Evolutionary conservation across 208 protist genomes (phyloP), one percentile per base, ranked within the genome.

Genomic region (Blastocrithidia nonstop): DNA sequence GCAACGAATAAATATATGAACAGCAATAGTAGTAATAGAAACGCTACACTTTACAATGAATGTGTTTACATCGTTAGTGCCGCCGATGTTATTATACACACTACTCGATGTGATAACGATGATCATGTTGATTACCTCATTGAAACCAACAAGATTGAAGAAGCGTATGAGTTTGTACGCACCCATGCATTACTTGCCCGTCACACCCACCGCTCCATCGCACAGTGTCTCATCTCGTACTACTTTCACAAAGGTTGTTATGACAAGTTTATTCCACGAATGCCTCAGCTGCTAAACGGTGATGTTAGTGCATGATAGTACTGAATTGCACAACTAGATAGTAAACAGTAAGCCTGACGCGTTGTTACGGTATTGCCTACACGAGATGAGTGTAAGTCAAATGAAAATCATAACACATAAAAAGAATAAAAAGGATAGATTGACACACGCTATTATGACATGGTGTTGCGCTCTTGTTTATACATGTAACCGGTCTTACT

Each of bases 81-180:
- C n/a, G n/a, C n/a, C n/a, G n/a, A n/a, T n/a, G n/a, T n/a, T n/a
- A 37, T 83, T 16, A 56, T 88, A 33, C 63, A 61, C 41, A 72
- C 63, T 5, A 57, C 38, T 6, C 72, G 66, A 22, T 50, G 48
- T 0, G 69, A 83, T 46, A 32, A 59, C 13, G 78, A 88, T 48
- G 69, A 83, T 48, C 78, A 78, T 63, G 55, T 88, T 1, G 56
- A 61, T 5, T 78, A 69, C 46, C 55, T 88, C 28, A 41, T 83
- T 17, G 49, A 49, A 17, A 41, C 46, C 3, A 20, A 44, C 19
- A 55, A 52, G 16, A 58, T 66, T 29, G 49, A 55, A 19, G 50
- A 65, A 31, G 78, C 78, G 8, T 83, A 80, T 46, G 45, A 23
- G 40, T 75, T 72, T 50, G 62, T 61, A 45, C 50, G 31, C 27